Evolutionary conservation across 2,329 filamentous ascomycete species (phyloP).

Genomic region (Neonectria coccinea): DNA sequence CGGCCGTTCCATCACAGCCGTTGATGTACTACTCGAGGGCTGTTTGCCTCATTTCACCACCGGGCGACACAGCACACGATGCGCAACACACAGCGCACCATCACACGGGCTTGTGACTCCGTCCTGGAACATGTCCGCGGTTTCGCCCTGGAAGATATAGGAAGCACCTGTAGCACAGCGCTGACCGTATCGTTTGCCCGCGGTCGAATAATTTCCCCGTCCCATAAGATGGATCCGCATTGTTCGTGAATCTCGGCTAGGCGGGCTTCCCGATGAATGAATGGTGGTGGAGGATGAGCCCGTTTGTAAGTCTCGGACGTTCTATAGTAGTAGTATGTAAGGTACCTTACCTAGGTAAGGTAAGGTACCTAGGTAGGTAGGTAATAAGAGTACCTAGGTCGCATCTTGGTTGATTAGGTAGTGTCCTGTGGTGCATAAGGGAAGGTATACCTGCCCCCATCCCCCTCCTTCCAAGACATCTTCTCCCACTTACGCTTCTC

Average conservation of each 20-base stretch:
- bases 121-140: conserved; percentile 34
- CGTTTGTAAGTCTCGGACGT: not conserved
- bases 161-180: conserved; percentile 37
- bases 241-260: conserved; percentile 9
- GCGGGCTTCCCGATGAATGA: not conserved
- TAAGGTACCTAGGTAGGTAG: too few species aligned
- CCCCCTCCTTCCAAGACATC: not conserved
- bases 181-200: conserved; percentile 33
- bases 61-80: conserved; percentile 29
- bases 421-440: not conserved
- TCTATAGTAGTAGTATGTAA: too few species aligned
- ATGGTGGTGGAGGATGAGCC: not conserved
- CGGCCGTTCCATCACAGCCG: conserved; percentile 38
- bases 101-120: conserved; percentile 28
- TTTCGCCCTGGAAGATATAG: conserved; percentile 32
- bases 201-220: conserved; percentile 34
- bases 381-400: not conserved
- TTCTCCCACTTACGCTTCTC: not conserved
- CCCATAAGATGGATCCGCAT: conserved; percentile 3
- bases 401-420: too few species aligned
- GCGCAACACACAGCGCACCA: conserved; percentile 23
- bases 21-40: conserved; percentile 41
- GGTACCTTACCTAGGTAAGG: too few species aligned
- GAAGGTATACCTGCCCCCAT: conserved; percentile 1
- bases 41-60: conserved; percentile 46